phyloP scores from a whole-genome alignment of 2,329 filamentous ascomycete species.

The Penicillium sp. region DNA sequence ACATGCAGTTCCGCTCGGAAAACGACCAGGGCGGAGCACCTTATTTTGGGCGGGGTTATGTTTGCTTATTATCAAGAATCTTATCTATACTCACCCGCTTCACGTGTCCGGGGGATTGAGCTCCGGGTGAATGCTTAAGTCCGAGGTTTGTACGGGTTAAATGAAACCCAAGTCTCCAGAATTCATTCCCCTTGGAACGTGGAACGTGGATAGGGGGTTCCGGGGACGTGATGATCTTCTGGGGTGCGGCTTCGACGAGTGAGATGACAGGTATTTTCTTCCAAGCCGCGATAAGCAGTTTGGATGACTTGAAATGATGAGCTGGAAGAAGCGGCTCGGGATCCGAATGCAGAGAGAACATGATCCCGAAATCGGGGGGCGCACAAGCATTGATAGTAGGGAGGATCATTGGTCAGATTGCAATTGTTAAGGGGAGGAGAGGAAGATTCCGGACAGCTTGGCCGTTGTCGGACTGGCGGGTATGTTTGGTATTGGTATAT shows the following conservation, averaged over 20 bases:
- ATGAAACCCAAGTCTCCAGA: not conserved
- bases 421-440: conserved; percentile 7
- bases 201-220: not conserved
- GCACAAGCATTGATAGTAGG: not conserved
- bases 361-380: conserved; percentile 31
- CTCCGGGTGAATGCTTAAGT: conserved; percentile 6
- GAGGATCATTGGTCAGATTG: not conserved
- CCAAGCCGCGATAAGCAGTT: conserved; percentile 25
- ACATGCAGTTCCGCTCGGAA: not conserved
- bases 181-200: not conserved
- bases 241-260: conserved; percentile 8
- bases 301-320: conserved; percentile 29
- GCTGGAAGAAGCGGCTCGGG: conserved; percentile 18
- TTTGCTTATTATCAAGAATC: conserved; percentile 21
- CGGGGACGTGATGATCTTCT: conserved; percentile 1
- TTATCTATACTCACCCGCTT: conserved; percentile 11
- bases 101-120: conserved; percentile 14
- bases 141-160: not conserved
- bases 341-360: conserved; percentile 7
- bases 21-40: not conserved
- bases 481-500: conserved; percentile 9
- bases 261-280: conserved; percentile 8
- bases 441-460: conserved; percentile 26
- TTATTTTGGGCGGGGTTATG: conserved; percentile 11
- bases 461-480: conserved; percentile 33